Evolutionary conservation across 495 filamentous ascomycete genomes (phyloP).

Genomic region (Penicillium diatomitis): DNA sequence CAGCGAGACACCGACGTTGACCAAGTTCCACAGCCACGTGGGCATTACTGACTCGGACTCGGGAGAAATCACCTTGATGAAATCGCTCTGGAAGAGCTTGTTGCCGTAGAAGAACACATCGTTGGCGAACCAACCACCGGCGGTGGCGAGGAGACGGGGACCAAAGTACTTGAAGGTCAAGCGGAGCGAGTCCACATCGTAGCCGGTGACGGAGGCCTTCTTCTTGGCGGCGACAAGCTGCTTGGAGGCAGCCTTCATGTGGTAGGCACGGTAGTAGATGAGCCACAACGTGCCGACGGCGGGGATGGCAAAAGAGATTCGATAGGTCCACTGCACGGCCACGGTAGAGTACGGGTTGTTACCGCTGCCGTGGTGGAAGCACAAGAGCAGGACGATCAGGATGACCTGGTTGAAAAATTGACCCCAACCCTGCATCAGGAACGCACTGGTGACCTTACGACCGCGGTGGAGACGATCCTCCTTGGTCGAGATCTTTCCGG

Average conservation of each 20-base stretch:
- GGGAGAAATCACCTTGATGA: constrained; percentile 65
- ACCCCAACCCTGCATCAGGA: constrained; percentile 96
- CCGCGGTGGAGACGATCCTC: constrained; percentile 90
- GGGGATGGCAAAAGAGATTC: constrained; percentile 74
- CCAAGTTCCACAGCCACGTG: constrained; percentile 80
- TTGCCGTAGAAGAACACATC: constrained; percentile 97
- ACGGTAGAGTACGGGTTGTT: constrained; percentile 62
- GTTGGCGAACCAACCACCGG: constrained; percentile 80
- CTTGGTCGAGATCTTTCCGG: constrained; percentile 76
- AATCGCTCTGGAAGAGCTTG: constrained; percentile 89
- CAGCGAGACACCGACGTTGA: constrained; percentile 76
- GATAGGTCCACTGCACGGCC: constrained; percentile 74
- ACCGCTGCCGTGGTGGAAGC: constrained; percentile 68
- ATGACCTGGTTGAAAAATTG: constrained; percentile 85
- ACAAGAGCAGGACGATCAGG: constrained; percentile 69
- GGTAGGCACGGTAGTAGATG: constrained; percentile 80
- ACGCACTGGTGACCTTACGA: constrained; percentile 83
- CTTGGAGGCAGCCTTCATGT: constrained; percentile 71
- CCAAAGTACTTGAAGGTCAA: constrained; percentile 72
- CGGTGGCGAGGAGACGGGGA: constrained; percentile 73
- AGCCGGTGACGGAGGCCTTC: constrained; percentile 77
- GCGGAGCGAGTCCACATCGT: constrained; percentile 70
- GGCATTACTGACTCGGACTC: constrained; percentile 59
- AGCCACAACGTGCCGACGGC: constrained; percentile 87
- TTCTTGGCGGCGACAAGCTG: constrained; percentile 69